phyloP scores from a whole-genome alignment of 768 basidiomycete species.

The Agrocybe praecox region DNA sequence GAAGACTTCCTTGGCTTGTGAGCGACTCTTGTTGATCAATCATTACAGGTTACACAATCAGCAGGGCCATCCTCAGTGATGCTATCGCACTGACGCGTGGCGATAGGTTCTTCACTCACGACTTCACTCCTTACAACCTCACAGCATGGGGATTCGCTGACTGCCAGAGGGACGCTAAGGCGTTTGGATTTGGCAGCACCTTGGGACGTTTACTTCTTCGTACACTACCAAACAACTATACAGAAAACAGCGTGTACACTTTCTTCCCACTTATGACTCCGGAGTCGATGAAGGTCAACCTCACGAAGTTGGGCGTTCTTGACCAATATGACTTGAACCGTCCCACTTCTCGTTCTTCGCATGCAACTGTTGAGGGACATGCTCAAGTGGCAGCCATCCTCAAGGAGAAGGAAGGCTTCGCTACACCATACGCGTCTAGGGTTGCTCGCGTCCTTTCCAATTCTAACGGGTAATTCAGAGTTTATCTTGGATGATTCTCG shows the following conservation, averaged over 20 bases:
- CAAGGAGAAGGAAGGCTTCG: constrained; percentile 45
- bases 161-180: constrained; percentile 73
- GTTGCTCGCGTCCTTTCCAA: constrained; percentile 51
- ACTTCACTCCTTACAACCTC: constrained; percentile 79
- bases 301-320: constrained; percentile 55
- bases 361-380: constrained; percentile 45
- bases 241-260: constrained; percentile 71
- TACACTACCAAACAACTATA: constrained; percentile 69
- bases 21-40: neutral
- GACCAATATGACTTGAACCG: constrained; percentile 58
- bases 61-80: constrained; percentile 83
- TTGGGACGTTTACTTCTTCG: constrained; percentile 77
- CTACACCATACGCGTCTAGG: constrained; percentile 48
- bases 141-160: constrained; percentile 87
- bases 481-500: too few species aligned
- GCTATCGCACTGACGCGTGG: constrained; percentile 87
- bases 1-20: neutral
- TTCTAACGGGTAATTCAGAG: constrained; percentile 54
- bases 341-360: constrained; percentile 35
- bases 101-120: constrained; percentile 80
- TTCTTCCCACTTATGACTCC: constrained; percentile 93
- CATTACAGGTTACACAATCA: constrained; percentile 70
- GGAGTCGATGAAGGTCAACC: constrained; percentile 58
- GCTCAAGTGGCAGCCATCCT: constrained; percentile 55
- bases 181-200: constrained; percentile 75